Percentiles rank a stretch among this genome's conserved stretches.
Evolutionary conservation across 192 early-diverging fungal species (phyloP).

Genomic region (Mortierella alpina): DNA sequence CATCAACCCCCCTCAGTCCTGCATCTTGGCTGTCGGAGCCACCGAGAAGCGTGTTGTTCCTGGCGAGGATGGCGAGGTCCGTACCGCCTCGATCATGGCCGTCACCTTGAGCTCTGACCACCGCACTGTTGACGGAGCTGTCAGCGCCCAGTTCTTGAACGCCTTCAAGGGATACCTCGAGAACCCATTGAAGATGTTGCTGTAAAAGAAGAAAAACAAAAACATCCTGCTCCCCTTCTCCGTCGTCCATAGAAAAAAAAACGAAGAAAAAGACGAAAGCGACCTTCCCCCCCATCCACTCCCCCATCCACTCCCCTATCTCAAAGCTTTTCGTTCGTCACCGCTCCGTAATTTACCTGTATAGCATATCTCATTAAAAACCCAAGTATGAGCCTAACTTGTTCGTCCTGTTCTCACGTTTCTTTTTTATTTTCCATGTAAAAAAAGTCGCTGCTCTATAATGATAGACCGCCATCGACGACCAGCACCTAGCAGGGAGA

Average conservation of each 20-base stretch:
- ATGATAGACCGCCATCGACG: slow-evolving; percentile 54
- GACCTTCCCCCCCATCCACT: neutral
- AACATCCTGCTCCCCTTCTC: too few species aligned
- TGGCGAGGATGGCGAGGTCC: slow-evolving; percentile 78
- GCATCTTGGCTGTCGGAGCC: slow-evolving; percentile 92
- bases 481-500: slow-evolving; percentile 51
- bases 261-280: too few species aligned
- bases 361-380: too few species aligned
- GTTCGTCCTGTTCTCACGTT: neutral
- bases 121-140: slow-evolving; percentile 95
- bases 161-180: slow-evolving; percentile 91
- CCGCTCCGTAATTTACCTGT: neutral
- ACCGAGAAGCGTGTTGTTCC: slow-evolving; percentile 80
- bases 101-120: slow-evolving; percentile 94
- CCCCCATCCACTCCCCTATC: neutral
- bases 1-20: slow-evolving; percentile 95
- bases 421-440: neutral
- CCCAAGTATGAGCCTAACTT: neutral
- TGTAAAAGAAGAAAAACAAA: slow-evolving; percentile 82
- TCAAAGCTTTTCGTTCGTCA: slow-evolving; percentile 15
- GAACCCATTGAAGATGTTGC: slow-evolving; percentile 93
- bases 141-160: slow-evolving; percentile 91
- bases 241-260: too few species aligned
- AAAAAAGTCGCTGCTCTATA: slow-evolving; percentile 6
- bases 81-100: slow-evolving; percentile 80